phyloP scores from a whole-genome alignment of 805 yeast genomes.

The Candida yuanshanica region DNA sequence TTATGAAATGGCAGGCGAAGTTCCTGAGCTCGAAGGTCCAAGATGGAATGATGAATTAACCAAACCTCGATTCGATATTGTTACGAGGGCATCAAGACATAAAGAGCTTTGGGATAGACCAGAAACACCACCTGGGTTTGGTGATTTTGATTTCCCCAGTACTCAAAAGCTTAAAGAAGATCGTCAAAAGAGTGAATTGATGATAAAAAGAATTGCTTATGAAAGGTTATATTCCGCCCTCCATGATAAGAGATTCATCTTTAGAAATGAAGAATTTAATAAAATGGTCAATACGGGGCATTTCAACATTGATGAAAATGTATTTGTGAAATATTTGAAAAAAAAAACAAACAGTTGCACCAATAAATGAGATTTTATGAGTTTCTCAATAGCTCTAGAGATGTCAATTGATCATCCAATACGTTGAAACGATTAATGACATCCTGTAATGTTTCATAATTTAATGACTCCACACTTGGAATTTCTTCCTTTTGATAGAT shows the following conservation, averaged over 20 bases:
- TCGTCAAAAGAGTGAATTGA: conserved; percentile 27
- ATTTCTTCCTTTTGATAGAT: conserved; percentile 5
- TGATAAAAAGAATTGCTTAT: conserved; percentile 35
- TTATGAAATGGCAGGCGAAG: conserved; percentile 26
- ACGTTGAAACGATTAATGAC: background rate
- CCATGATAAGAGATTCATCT: conserved; percentile 37
- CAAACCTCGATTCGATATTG: conserved; percentile 10
- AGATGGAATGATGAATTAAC: conserved; percentile 20
- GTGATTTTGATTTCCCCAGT: conserved; percentile 51
- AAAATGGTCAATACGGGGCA: conserved; percentile 27
- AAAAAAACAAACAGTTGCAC: background rate
- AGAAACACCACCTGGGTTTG: conserved; percentile 54
- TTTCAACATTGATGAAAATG: conserved; percentile 26
- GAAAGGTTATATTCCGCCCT: conserved; percentile 41
- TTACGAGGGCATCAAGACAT: conserved; percentile 21
- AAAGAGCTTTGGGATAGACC: conserved; percentile 27
- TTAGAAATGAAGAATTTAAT: conserved; percentile 38
- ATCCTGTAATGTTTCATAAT: background rate
- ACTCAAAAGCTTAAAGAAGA: conserved; percentile 45
- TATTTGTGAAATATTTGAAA: conserved; percentile 14
- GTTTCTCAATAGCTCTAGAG: background rate
- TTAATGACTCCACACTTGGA: background rate
- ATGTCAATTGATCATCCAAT: conserved; percentile 1
- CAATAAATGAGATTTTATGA: background rate
- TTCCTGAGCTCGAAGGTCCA: conserved; percentile 21